Base-by-base conservation (phyloP, 2,329 filamentous ascomycete genomes). In the Zalaria obscura region DNA sequence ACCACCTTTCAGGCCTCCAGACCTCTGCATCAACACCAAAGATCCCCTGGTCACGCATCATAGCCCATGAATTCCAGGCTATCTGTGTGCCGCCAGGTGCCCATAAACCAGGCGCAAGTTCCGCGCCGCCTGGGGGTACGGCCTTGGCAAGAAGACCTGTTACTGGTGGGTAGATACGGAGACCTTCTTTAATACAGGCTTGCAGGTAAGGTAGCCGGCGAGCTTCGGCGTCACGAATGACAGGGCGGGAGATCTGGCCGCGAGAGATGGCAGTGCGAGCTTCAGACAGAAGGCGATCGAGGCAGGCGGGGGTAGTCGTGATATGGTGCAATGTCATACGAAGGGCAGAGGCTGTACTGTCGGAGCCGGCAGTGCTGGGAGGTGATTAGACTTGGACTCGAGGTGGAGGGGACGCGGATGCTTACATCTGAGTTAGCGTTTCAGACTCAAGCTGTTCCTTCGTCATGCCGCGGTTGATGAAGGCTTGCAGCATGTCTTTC, bases 271-370 rank as follows among this genome's bases (percentile, higher is more conserved):
- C 64, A 4, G 47, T 47, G 47, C 63, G 59, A 5, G 71, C 65
- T 46, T 77, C 70, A 0, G 45, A 56, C 4, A 65, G 64, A 0
- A 78, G 56, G 3, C 56, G 66, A 3, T 48, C 42, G 43, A 68
- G 63, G 1, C 73, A 64, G 1, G 58, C 59, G 0, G 69, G 68
- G 25, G 64, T 68, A n/a, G 65, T 70, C 25, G 69, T 64, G 42
- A 77, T 52, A 50, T 72, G 65, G 25, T 76, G 62, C 41, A 77
- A 47, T 1, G 66, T 72, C 32, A 66, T 60, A 2, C 74, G 67
- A 6, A 78, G 65, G 2, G 66, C 66, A 0, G 70, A 72, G 0
- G 75, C 71, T 0, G 72, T 74, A 1, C 72, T 76, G 45, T 78
- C 74, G 0, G 71, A 72, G 3, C 74, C 75, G 4, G 73, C 73